Evolutionary conservation across 2,329 filamentous ascomycete genomes (phyloP), one percentile per base, ranked within the genome.

Genomic region (Diplocarpon rosae): DNA sequence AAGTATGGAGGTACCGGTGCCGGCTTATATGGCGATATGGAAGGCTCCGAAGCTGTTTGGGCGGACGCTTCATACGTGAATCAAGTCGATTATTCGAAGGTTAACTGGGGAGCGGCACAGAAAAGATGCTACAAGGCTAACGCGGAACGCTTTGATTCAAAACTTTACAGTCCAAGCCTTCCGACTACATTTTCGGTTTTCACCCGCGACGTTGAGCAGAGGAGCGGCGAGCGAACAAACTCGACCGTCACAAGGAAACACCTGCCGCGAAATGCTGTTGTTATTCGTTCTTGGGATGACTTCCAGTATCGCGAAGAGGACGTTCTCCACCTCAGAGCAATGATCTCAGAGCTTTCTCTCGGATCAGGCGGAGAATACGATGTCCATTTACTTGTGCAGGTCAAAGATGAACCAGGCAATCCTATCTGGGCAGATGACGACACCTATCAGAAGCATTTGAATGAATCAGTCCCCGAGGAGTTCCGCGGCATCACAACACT

Each of bases 401-500:
- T 93, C 56, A 88, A 85, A 64, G 72, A 82, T 50, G 83, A 93
- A 57, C 82, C 89, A 55, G 73, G 69, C 49, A 68, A 88, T 50
- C 83, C 85, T 8, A 78, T 94, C 56, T 92, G 84, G 81, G 83
- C 84, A 1, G 82, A 86, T 53, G 69, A 79, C 42, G 75, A 78
- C 37, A 71, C 71, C 39, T 95, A 81, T 67, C 70, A 73, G 60
- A 72, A 71, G 59, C 82, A 72, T 46, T 82, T 83, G 60, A 69
- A 76, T 42, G 76, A 83, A 39, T 75, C 76, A 20, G 74, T 90
- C 11, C 85, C 92, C 0, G 72, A 78, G 52, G 92, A 98, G 59
- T 95, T 98, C 66, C 82, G 76, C 53, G 85, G 85, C 37, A 80
- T 98, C 60, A 85, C 85, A 15, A 94, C 85, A 0, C 72, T 96